A percentile compares a stretch with the other conserved stretches of the same genome.
Conservation (phyloP, 1,284 basidiomycete genomes). For the Anthracocystis panici-leucophaei region DNA sequence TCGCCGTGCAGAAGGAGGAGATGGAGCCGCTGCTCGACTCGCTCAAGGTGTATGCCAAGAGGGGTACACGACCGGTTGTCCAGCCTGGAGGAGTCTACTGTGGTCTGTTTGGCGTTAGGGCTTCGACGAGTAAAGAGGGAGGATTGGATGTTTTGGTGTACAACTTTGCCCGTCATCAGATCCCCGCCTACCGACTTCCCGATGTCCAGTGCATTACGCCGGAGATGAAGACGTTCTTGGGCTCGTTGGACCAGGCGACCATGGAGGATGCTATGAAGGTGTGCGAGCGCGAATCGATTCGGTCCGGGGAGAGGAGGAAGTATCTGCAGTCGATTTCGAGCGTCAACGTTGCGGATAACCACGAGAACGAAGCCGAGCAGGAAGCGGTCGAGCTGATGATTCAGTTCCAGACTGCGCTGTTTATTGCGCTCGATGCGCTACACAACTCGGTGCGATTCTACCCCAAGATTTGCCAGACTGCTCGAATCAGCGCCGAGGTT, state of each 20-base stretch:
- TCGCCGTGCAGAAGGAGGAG: slow-evolving; percentile 72
- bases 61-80: slow-evolving; percentile 72
- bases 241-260: slow-evolving; percentile 70
- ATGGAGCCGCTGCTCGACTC: slow-evolving; percentile 72
- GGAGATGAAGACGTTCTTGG: slow-evolving; percentile 71
- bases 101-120: slow-evolving; percentile 72
- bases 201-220: slow-evolving; percentile 71
- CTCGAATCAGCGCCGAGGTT: slow-evolving; percentile 72
- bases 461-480: slow-evolving; percentile 71
- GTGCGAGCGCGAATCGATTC: slow-evolving; percentile 70
- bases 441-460: slow-evolving; percentile 71
- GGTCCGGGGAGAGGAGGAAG: slow-evolving; percentile 64
- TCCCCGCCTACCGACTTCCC: slow-evolving; percentile 73
- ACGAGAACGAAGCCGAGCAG: slow-evolving; percentile 50
- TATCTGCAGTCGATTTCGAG: slow-evolving; percentile 52
- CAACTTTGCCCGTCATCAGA: slow-evolving; percentile 73
- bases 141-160: slow-evolving; percentile 72
- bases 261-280: slow-evolving; percentile 71
- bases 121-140: slow-evolving; percentile 67
- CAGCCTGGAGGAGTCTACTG: slow-evolving; percentile 73
- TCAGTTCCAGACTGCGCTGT: slow-evolving; percentile 72
- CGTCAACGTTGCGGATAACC: slow-evolving; percentile 47
- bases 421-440: slow-evolving; percentile 72
- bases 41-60: slow-evolving; percentile 73
- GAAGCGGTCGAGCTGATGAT: slow-evolving; percentile 70